Base-by-base conservation (phyloP, 2,329 filamentous ascomycete genomes). In the Aspergillus sclerotialis region DNA sequence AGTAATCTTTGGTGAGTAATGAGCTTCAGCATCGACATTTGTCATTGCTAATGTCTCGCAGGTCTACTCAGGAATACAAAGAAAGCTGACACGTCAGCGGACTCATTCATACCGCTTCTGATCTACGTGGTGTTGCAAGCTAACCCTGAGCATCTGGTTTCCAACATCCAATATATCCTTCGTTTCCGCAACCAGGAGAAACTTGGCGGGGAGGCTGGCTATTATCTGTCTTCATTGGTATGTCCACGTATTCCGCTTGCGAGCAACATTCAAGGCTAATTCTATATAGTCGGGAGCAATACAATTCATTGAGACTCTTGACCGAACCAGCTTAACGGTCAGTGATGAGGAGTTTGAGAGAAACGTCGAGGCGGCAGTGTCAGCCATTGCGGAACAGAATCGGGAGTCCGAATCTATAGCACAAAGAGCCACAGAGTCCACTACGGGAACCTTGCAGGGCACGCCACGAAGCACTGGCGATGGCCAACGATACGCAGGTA, bases 161-260 rank as follows among this genome's bases (percentile, higher is more conserved):
- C 89, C 39, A 98, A 98, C 59, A 86, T 98, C 3, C 92, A 98
- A 61, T 98, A 98, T 60, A 96, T 98, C 44, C 70, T 96, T 33
- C 81, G 93, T 29, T 98, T 98, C 67, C 80, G 92, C 33, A 95
- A 96, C 53, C 92, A 95, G 61, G 92, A 98, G 34, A 96, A 96
- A 60, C 78, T 98, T 1, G 85, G 84, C 15, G 92, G 92, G n/a
- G 92, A 98, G 68, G 90, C 92, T 10, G 92, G 92, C 9, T 98
- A 98, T 63, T 98, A 98, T 61, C 76, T 98, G 36, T 96, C 90
- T 19, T 96, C 92, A 6, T 67, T 98, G 48, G 84, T 88, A 66
- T 53, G 73, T 54, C 30, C 28, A 9, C n/a, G n/a, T n/a, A n/a
- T n/a, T n/a, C n/a, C n/a, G n/a, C n/a, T n/a, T n/a, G n/a, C n/a